Conservation (phyloP, 2,329 filamentous ascomycete species). For the Biscogniauxia marginata region DNA sequence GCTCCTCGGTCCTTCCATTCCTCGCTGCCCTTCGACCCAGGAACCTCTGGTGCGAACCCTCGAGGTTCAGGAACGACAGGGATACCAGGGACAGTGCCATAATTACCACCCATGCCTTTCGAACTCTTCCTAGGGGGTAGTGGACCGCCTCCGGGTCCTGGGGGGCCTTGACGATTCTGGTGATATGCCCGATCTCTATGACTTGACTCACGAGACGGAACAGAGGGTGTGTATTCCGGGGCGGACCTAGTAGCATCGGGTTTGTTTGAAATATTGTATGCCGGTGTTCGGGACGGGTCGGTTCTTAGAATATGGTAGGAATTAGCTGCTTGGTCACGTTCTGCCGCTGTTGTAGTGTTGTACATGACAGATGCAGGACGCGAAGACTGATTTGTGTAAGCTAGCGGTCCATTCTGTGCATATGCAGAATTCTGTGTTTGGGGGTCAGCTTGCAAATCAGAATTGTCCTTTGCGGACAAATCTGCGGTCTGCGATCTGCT, state of each 20-base stretch:
- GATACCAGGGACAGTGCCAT: constrained; percentile 45
- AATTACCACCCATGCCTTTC: constrained; percentile 63
- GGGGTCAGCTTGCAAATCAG: constrained; percentile 24
- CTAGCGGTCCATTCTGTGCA: constrained; percentile 21
- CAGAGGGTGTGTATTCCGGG: constrained; percentile 56
- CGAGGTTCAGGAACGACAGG: constrained; percentile 34
- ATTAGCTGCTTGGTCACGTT: constrained; percentile 36
- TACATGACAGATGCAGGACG: constrained; percentile 35
- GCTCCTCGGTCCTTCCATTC: constrained; percentile 96
- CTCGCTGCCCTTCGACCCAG: constrained; percentile 64
- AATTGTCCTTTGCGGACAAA: constrained; percentile 19
- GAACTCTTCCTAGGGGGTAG: constrained; percentile 76
- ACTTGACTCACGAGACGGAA: constrained; percentile 67
- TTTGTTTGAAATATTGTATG: constrained; percentile 54
- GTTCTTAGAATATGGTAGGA: constrained; percentile 48
- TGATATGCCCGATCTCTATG: constrained; percentile 69
- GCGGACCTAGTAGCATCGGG: constrained; percentile 61
- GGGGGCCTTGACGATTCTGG: constrained; percentile 52
- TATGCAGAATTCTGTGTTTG: constrained; percentile 23
- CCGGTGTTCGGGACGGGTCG: constrained; percentile 58
- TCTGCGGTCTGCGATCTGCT: constrained; percentile 21
- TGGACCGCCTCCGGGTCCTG: constrained; percentile 55
- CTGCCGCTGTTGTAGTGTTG: constrained; percentile 24
- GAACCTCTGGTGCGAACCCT: constrained; percentile 38
- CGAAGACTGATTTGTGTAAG: constrained; percentile 29